Evolutionary conservation across 2,329 filamentous ascomycete species (phyloP).

Genomic region (Bimuria novae-zelandiae): DNA sequence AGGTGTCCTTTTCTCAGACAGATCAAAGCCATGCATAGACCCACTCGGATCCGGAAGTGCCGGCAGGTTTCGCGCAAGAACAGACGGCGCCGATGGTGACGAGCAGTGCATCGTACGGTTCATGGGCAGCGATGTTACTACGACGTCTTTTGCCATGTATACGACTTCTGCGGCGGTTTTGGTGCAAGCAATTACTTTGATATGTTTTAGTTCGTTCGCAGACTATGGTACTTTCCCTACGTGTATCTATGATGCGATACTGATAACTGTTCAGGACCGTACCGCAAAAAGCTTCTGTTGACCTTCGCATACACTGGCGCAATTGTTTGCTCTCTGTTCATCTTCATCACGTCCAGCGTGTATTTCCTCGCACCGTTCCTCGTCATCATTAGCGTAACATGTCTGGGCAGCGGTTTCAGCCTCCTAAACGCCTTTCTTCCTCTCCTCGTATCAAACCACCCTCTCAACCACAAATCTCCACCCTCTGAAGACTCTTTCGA

Average conservation of each 20-base stretch:
- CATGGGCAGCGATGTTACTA: slow-evolving; percentile 81
- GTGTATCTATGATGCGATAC: not conserved
- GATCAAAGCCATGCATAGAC: slow-evolving; percentile 70
- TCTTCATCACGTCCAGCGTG: slow-evolving; percentile 72
- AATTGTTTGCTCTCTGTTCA: slow-evolving; percentile 77
- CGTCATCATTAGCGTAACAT: slow-evolving; percentile 84
- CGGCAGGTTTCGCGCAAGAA: slow-evolving; percentile 16
- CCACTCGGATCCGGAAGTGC: slow-evolving; percentile 55
- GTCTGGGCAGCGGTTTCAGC: slow-evolving; percentile 92
- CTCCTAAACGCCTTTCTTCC: slow-evolving; percentile 93
- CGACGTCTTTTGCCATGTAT: slow-evolving; percentile 93
- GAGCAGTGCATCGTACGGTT: slow-evolving; percentile 78
- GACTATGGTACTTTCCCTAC: slow-evolving; percentile 77
- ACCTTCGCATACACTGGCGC: slow-evolving; percentile 80
- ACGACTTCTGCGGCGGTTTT: slow-evolving; percentile 89
- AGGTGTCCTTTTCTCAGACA: slow-evolving; percentile 80
- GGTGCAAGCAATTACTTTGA: slow-evolving; percentile 82
- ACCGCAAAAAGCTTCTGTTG: slow-evolving; percentile 83
- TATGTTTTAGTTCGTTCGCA: slow-evolving; percentile 90
- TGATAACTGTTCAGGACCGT: slow-evolving; percentile 49
- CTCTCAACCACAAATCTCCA: slow-evolving; percentile 39
- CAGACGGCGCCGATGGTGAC: slow-evolving; percentile 22
- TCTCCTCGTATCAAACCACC: slow-evolving; percentile 81
- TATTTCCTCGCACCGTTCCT: slow-evolving; percentile 80
- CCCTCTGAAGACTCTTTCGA: slow-evolving; percentile 21